A percentile compares a stretch with the other conserved stretches of the same genome.
These are phyloP conservation scores for Scalesia atractyloides DNA, from an alignment of 129 eudicot species.

Conservation along the genomic window DNA sequence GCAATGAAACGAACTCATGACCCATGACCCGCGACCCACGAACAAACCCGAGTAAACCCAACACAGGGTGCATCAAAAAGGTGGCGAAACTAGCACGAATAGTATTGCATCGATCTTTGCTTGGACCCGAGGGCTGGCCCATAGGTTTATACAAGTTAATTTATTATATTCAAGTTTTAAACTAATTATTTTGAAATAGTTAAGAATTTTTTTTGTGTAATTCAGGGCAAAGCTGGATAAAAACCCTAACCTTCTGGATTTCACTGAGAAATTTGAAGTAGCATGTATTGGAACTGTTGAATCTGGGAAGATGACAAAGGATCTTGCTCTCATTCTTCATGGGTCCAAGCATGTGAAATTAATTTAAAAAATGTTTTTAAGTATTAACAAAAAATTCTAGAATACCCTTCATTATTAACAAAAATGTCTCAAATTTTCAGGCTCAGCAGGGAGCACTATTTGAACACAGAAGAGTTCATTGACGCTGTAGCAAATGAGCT, in stretches of 20 bases:
- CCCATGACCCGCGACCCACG: no score
- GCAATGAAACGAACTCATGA: no score
- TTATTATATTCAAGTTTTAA: neutral
- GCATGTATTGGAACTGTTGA: constrained; percentile 81
- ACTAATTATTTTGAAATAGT: neutral
- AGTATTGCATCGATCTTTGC: constrained; percentile 96
- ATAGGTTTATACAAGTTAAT: constrained; percentile 46
- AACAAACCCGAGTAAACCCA: no score
- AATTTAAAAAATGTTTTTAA: neutral
- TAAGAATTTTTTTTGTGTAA: constrained; percentile 5
- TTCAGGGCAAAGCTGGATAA: constrained; percentile 84
- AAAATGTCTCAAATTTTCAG: constrained; percentile 15
- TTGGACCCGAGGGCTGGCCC: constrained; percentile 94
- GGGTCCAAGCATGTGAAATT: constrained; percentile 62
- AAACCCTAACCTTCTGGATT: constrained; percentile 63
- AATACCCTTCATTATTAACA: neutral
- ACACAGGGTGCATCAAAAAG: constrained; percentile 90
- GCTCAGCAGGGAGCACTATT: constrained; percentile 46
- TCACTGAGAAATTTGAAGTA: constrained; percentile 82
- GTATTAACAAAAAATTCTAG: no score
- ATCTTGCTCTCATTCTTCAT: constrained; percentile 84
- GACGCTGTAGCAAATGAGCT: constrained; percentile 60
- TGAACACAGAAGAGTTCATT: constrained; percentile 63
- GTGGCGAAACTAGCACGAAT: constrained; percentile 96
- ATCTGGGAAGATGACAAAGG: constrained; percentile 92